Base-by-base conservation (phyloP, 139 green algal species). In the Chlorella sp. region DNA sequence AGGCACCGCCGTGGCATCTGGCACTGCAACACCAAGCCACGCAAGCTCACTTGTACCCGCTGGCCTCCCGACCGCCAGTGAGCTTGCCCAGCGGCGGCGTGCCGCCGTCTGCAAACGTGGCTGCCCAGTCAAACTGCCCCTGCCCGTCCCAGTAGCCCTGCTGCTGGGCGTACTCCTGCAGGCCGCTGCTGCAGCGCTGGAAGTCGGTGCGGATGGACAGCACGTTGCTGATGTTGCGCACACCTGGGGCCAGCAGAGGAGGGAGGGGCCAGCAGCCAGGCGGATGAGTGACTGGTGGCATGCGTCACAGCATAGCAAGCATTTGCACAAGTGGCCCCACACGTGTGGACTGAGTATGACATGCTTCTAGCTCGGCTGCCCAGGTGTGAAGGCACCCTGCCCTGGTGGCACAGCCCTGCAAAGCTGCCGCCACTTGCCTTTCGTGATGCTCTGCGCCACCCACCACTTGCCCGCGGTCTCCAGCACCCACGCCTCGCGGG, bases 141-240 rank as follows among this genome's bases (percentile, higher is more conserved):
- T 21, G 20, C 13, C 84, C 84, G 28, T 85, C 70, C 84, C 84
- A 88, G 28, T 63, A 68, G 11, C 84, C 73, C 21, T 36, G 55
- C 21, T 60, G 38, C 56, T 26, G 41, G 11, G 84, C 84, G 25
- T 88, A 39, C 30, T 79, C 63, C 16, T 68, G 84, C 78, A 88
- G 57, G 1, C 84, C 84, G 0, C 20, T 6, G n/a, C 62, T 71
- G 78, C 78, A 82, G 69, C 69, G 75, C 38, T 84, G 38, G 57
- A 85, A 81, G n/a, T 34, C 60, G 44, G 84, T 80, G 12, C 84
- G 72, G 57, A 88, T 88, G 56, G 74, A 85, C 30, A 88, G 44
- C 64, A 76, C 84, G 70, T 88, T 88, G 44, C n/a, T 64, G 63
- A 88, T 88, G 70, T 88, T 88, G 67, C 63, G 74, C 26, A 78